Percentiles rank a stretch among this genome's conserved stretches.
These are phyloP conservation scores for Zygosaccharomyces pseudorouxii DNA, from an alignment of 805 yeast species.

Conservation along the genomic window DNA sequence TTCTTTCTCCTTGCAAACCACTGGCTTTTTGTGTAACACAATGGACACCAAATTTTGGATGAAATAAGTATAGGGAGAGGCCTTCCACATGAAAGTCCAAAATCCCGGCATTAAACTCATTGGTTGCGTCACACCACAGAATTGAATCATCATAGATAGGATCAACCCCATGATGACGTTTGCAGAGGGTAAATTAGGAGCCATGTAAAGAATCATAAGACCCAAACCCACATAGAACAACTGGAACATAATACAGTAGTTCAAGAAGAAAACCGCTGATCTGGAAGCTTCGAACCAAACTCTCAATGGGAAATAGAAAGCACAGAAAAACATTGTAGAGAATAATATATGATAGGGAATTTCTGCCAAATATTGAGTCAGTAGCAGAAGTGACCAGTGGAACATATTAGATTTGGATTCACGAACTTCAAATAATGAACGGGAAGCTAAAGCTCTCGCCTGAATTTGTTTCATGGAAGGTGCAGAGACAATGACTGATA, in stretches of 20 bases:
- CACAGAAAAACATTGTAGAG: conserved; percentile 49
- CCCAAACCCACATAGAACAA: conserved; percentile 46
- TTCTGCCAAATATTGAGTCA: conserved; percentile 55
- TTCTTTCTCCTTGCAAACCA: conserved; percentile 48
- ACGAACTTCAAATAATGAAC: conserved; percentile 65
- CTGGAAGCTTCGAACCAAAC: conserved; percentile 39
- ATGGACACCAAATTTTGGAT: conserved; percentile 50
- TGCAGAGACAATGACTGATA: conserved; percentile 52
- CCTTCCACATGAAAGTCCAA: conserved; percentile 80
- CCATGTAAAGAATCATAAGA: conserved; percentile 47
- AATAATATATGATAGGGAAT: conserved; percentile 52
- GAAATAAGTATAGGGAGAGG: conserved; percentile 69
- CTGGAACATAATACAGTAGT: conserved; percentile 44
- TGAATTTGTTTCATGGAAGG: conserved; percentile 59
- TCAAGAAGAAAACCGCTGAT: conserved; percentile 47
- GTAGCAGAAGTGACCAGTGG: conserved; percentile 59
- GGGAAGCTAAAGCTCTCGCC: conserved; percentile 50
- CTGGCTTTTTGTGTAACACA: conserved; percentile 47
- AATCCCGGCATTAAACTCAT: conserved; percentile 61
- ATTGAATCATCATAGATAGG: conserved; percentile 54
- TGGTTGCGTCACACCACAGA: conserved; percentile 68
- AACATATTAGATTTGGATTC: conserved; percentile 68
- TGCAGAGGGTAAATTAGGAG: conserved; percentile 69
- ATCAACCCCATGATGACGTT: conserved; percentile 53
- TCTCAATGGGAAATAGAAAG: conserved; percentile 48